These are phyloP conservation scores for Angomonas deanei DNA, from an alignment of 208 protist genomes.

Conservation along the genomic window DNA sequence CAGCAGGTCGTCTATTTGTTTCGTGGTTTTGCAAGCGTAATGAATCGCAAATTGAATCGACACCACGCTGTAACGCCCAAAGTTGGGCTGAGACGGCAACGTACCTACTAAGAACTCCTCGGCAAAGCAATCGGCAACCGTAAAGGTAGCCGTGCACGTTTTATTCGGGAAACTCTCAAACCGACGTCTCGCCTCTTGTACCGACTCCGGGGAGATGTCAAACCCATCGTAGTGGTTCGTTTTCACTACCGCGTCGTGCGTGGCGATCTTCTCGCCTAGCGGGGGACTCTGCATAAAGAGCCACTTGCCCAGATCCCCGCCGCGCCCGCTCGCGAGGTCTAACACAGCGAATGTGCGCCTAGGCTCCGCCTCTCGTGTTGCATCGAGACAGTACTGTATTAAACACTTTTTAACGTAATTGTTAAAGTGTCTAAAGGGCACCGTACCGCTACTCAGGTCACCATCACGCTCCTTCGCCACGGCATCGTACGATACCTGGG, in stretches of 20 bases:
- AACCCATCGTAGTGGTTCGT: slow-evolving; percentile 50
- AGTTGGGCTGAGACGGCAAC: slow-evolving; percentile 25
- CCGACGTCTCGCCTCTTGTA: slow-evolving; percentile 61
- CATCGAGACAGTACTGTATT: slow-evolving; percentile 73
- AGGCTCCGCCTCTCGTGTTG: slow-evolving; percentile 4
- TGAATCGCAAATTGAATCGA: slow-evolving; percentile 86
- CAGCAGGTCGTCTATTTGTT: slow-evolving; percentile 44
- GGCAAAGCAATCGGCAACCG: slow-evolving; percentile 75
- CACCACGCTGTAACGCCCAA: slow-evolving; percentile 58
- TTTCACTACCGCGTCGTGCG: not conserved
- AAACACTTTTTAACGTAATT: slow-evolving; percentile 85
- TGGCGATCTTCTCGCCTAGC: slow-evolving; percentile 1
- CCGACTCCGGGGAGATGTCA: slow-evolving; percentile 69
- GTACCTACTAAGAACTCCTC: slow-evolving; percentile 38
- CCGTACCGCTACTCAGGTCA: slow-evolving; percentile 56
- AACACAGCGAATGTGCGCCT: slow-evolving; percentile 31
- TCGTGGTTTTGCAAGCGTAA: slow-evolving; percentile 65
- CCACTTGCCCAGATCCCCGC: slow-evolving; percentile 89
- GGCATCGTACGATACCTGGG: slow-evolving; percentile 56
- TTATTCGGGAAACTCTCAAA: slow-evolving; percentile 20
- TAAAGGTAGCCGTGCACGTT: slow-evolving; percentile 38
- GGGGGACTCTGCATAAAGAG: slow-evolving; percentile 60
- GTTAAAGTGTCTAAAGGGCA: slow-evolving; percentile 81
- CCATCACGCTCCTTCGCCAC: slow-evolving; percentile 42
- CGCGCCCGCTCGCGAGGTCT: slow-evolving; percentile 75